Percentiles rank a stretch among this genome's conserved stretches.
phyloP scores from a whole-genome alignment of 2,329 filamentous ascomycete species.

The Ciborinia camelliae region DNA sequence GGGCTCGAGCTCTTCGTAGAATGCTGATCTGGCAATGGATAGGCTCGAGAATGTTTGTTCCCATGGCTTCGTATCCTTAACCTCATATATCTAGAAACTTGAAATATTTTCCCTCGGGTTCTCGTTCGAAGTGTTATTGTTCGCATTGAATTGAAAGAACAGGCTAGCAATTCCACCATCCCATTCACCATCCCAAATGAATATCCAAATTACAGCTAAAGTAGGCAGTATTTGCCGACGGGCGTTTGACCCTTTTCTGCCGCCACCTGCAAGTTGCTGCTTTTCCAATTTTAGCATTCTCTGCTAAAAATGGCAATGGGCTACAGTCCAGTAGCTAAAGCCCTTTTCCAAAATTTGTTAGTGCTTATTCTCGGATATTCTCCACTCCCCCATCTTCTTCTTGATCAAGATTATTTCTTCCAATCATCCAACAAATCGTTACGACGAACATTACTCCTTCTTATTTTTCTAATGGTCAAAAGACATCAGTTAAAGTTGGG shows the following conservation, averaged over 20 bases:
- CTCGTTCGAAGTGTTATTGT: background rate
- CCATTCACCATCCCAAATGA: background rate
- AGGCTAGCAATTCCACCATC: too few species aligned
- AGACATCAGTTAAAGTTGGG: background rate
- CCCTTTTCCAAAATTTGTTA: background rate
- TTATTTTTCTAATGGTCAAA: background rate
- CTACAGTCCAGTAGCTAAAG: too few species aligned
- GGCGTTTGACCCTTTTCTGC: slow-evolving; percentile 1
- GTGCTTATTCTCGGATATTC: slow-evolving; percentile 6
- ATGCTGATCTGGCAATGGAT: slow-evolving; percentile 5
- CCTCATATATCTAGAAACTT: background rate
- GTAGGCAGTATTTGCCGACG: slow-evolving; percentile 2
- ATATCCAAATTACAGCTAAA: too few species aligned
- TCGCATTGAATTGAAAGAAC: background rate
- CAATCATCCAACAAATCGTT: background rate
- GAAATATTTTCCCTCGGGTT: background rate
- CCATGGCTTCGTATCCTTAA: background rate
- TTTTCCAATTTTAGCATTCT: background rate
- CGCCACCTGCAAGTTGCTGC: background rate
- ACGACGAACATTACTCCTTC: background rate
- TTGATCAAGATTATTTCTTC: background rate
- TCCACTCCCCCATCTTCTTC: slow-evolving; percentile 5
- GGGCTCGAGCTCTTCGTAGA: background rate
- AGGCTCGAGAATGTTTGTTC: background rate
- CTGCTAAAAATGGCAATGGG: background rate